Evolutionary conservation across 805 yeast species (phyloP).

Genomic region (Torulaspora gathmanii): DNA sequence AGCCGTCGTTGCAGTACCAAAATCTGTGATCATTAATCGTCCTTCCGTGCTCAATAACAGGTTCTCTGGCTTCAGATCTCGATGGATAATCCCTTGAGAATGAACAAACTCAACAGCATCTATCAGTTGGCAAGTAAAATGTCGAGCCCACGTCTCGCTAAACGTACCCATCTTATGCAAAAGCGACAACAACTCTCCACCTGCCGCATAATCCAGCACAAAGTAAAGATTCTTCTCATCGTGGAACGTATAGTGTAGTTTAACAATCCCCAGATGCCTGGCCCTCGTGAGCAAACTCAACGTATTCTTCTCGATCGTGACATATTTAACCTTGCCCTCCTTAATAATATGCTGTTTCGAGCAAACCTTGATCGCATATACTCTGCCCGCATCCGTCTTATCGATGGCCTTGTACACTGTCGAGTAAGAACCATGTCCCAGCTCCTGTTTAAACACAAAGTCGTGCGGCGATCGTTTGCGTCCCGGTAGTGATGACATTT

Average conservation of each 20-base stretch:
- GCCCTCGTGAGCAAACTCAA: conserved; percentile 67
- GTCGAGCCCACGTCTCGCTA: conserved; percentile 67
- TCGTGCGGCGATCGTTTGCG: conserved; percentile 35
- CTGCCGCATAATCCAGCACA: conserved; percentile 89
- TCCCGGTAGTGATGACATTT: conserved; percentile 15
- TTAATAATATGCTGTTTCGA: conserved; percentile 90
- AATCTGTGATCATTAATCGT: conserved; percentile 88
- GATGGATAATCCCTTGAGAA: conserved; percentile 80
- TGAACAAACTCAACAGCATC: conserved; percentile 91
- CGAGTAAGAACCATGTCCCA: conserved; percentile 96
- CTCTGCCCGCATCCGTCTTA: conserved; percentile 42
- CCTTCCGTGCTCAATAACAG: conserved; percentile 79
- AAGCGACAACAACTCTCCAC: conserved; percentile 85
- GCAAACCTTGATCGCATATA: conserved; percentile 86
- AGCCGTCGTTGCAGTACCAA: conserved; percentile 74
- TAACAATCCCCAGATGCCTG: conserved; percentile 91
- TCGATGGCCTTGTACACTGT: conserved; percentile 88
- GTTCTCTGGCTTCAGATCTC: conserved; percentile 94
- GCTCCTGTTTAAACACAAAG: conserved; percentile 33
- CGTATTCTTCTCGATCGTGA: conserved; percentile 89
- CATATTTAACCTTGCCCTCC: conserved; percentile 92
- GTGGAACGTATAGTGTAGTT: conserved; percentile 89
- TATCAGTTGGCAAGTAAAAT: conserved; percentile 80
- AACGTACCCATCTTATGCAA: conserved; percentile 74
- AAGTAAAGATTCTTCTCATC: conserved; percentile 83